These are phyloP conservation scores for Theobroma grandiflorum DNA, from an alignment of 441 rosid genomes.

Conservation along the genomic window DNA sequence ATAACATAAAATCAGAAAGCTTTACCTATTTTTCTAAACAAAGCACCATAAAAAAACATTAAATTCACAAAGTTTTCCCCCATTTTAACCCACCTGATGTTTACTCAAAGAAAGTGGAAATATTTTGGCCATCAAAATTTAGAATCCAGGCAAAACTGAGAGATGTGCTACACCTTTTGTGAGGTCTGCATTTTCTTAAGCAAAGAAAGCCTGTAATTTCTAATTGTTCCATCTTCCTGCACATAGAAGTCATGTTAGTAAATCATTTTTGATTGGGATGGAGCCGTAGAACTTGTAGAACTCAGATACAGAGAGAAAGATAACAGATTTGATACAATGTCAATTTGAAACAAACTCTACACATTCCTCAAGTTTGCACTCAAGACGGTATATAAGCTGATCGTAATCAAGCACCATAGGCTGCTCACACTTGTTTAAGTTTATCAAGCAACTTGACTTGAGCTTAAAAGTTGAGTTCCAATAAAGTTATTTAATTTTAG, in stretches of 20 bases:
- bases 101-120: background rate
- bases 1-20: background rate
- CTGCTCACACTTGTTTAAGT: background rate
- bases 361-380: background rate
- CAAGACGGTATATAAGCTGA: background rate
- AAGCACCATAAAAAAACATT: constrained; percentile 11
- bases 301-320: background rate
- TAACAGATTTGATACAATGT: background rate
- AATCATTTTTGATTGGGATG: background rate
- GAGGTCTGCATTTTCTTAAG: constrained; percentile 78
- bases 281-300: background rate
- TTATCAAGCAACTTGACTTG: background rate
- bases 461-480: too few relatives aligned
- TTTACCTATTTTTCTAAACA: constrained; percentile 17
- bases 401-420: background rate
- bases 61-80: background rate
- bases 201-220: constrained; percentile 82
- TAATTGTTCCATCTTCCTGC: constrained; percentile 86
- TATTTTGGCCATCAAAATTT: constrained; percentile 26
- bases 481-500: too few relatives aligned
- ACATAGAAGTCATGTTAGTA: background rate
- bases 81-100: background rate
- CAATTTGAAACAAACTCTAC: background rate
- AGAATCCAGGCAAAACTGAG: constrained; percentile 89
- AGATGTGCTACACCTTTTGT: constrained; percentile 84